Evolutionary conservation across 805 yeast genomes (phyloP), one percentile per base, ranked within the genome.

Genomic region (Teunomyces aglyptinius): DNA sequence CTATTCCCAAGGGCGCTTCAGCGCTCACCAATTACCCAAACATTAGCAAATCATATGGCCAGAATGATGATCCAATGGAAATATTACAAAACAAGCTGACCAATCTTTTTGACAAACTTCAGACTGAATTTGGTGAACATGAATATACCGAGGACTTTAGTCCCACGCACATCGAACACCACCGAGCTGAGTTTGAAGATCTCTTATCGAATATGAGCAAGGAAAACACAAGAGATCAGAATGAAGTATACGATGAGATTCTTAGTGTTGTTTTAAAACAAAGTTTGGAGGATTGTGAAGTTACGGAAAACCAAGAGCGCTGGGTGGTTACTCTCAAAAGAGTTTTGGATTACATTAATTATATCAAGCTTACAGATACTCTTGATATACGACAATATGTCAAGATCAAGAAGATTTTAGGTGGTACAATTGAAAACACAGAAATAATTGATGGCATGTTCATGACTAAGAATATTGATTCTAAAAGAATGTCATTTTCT

Each of bases 381-480:
- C 75, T 90, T 49, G 97, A 94, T 61, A 83, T 91, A 41, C 77
- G 92, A n/a, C 91, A 86, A 54, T 92, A 88, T 63, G 81, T 94
- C 36, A 94, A 95, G 59, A 75, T 94, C 38, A 95, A 94, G 60
- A 76, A 89, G 49, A 80, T 92, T 6, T 75, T 84, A 0, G 98
- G 99, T 1, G 94, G 95, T 0, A 48, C 61, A 1, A 78, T 84
- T 1, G 67, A 71, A 4, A 83, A 86, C 36, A 81, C 51, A 0
- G 68, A 68, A 22, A 76, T 80, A 26, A 63, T 92, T 3, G 83
- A 86, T 57, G 99, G 99, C 0, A 65, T 89, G 4, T 85, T 89
- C 3, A 89, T 91, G 64, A 86, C 97, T 0, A 89, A 90, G 53
- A 81, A 83, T 13, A 70, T 91, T 38, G 96, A 96, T 3, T 72